These are phyloP conservation scores for Leishmania tropica DNA, from an alignment of 208 protist species.

Conservation along the genomic window DNA sequence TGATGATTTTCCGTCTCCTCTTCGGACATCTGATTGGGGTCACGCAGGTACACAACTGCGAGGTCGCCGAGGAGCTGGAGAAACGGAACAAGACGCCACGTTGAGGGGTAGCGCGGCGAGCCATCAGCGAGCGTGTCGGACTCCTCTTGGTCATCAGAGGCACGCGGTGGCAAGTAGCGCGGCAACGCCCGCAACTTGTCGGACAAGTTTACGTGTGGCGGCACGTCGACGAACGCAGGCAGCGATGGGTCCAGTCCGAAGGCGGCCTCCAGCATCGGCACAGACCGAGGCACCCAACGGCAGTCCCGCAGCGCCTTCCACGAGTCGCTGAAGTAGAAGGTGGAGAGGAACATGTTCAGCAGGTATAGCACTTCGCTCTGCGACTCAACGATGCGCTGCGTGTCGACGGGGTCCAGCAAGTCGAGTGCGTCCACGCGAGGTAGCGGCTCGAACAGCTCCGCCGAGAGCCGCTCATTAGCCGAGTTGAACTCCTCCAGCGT, in stretches of 20 bases:
- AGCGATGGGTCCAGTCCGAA: conserved; percentile 45
- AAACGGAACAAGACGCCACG: conserved; percentile 30
- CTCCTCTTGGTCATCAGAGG: not conserved
- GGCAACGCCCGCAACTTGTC: conserved; percentile 35
- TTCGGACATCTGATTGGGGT: conserved; percentile 25
- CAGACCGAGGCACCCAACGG: conserved; percentile 55
- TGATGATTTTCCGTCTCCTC: conserved; percentile 68
- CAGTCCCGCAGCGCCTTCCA: conserved; percentile 58
- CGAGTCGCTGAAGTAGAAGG: conserved; percentile 77
- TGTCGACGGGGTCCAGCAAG: conserved; percentile 13
- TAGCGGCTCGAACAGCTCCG: conserved; percentile 24
- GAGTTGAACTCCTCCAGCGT: conserved; percentile 14
- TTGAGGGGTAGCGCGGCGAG: conserved; percentile 13
- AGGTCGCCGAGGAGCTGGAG: conserved; percentile 40
- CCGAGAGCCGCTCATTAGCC: conserved; percentile 12
- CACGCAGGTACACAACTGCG: conserved; percentile 38
- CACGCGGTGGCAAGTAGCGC: conserved; percentile 34
- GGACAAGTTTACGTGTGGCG: conserved; percentile 31
- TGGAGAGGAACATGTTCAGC: conserved; percentile 77
- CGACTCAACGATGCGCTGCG: conserved; percentile 59
- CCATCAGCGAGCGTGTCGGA: not conserved
- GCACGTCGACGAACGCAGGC: conserved; percentile 37
- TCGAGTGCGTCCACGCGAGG: conserved; percentile 16
- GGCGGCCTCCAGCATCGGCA: conserved; percentile 60
- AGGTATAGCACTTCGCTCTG: conserved; percentile 87